Percentiles rank a stretch among this genome's conserved stretches.
phyloP scores from a whole-genome alignment of 192 early-diverging fungal species.

The Entophlyctis luteolus region DNA sequence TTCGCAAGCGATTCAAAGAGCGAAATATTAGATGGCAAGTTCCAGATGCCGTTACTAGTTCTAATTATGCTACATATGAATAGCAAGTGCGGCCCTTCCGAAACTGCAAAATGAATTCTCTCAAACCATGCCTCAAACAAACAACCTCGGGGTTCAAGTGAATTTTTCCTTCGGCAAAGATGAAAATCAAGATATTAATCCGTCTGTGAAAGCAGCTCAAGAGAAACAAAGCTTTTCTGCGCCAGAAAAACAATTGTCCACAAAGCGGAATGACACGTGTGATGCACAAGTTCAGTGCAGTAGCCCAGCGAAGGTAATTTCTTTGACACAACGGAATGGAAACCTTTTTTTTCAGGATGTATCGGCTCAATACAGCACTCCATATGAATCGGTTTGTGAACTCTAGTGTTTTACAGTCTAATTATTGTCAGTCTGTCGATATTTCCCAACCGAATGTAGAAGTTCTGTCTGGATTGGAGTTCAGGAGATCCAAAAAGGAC shows the following conservation, averaged over 20 bases:
- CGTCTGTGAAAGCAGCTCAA: no score
- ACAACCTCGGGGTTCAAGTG: constrained; percentile 19
- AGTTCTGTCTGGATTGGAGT: not conserved
- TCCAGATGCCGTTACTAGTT: no score
- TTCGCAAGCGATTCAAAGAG: no score
- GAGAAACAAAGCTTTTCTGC: not conserved
- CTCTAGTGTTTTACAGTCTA: not conserved
- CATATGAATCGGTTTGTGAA: constrained; percentile 22
- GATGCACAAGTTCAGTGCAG: constrained; percentile 7
- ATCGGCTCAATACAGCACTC: constrained; percentile 14
- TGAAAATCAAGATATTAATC: no score
- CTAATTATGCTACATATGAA: no score
- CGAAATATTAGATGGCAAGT: no score
- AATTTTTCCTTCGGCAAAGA: constrained; percentile 4
- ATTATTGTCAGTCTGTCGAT: constrained; percentile 6
- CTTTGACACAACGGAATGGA: not conserved
- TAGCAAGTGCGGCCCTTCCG: no score
- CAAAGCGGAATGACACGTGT: not conserved
- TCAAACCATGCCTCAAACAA: constrained; percentile 15
- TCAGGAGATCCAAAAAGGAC: not conserved
- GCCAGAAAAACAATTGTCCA: no score
- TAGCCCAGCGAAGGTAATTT: constrained; percentile 14
- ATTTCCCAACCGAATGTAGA: not conserved
- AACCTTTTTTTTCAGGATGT: not conserved
- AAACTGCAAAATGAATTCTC: constrained; percentile 13